Conservation (phyloP, 768 basidiomycete species). For the Mycena capillaripes region DNA sequence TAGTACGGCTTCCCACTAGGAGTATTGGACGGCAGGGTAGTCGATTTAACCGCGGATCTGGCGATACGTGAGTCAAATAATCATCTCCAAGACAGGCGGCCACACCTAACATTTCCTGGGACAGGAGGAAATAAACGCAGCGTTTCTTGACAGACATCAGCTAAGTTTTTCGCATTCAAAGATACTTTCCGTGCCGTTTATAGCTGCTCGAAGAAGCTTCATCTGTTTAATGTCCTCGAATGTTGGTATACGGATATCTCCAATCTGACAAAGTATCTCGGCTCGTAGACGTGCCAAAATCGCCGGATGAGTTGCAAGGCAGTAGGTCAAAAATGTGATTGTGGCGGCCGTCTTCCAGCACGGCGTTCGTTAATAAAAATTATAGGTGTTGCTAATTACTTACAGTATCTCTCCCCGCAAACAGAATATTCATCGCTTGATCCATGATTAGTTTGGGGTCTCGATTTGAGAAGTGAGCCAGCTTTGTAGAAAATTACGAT, state of each 20-base stretch:
- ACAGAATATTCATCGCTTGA: constrained; percentile 20
- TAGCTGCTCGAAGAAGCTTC: constrained; percentile 56
- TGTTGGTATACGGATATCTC: constrained; percentile 52
- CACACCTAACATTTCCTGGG: constrained; percentile 1
- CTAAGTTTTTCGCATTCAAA: background rate
- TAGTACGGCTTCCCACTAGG: constrained; percentile 4
- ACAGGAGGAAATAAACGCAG: constrained; percentile 3
- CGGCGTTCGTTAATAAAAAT: background rate
- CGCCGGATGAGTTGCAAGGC: background rate
- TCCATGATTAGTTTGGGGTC: constrained; percentile 23
- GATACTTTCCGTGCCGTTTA: constrained; percentile 46
- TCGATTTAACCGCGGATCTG: constrained; percentile 4
- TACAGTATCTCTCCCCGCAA: background rate
- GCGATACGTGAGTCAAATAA: background rate
- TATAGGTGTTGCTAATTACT: background rate
- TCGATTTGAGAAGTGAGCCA: background rate
- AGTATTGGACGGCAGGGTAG: background rate
- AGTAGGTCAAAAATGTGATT: background rate
- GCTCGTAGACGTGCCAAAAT: background rate
- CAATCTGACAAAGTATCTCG: constrained; percentile 45
- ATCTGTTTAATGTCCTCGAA: constrained; percentile 62
- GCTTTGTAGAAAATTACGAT: too few relatives aligned
- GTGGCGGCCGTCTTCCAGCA: background rate
- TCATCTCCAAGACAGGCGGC: background rate
- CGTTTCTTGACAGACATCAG: background rate